A percentile compares a stretch with the other conserved stretches of the same genome.
Evolutionary conservation across 352 stramenopile species (phyloP).

Genomic region (Aphanomyces euteiches): DNA sequence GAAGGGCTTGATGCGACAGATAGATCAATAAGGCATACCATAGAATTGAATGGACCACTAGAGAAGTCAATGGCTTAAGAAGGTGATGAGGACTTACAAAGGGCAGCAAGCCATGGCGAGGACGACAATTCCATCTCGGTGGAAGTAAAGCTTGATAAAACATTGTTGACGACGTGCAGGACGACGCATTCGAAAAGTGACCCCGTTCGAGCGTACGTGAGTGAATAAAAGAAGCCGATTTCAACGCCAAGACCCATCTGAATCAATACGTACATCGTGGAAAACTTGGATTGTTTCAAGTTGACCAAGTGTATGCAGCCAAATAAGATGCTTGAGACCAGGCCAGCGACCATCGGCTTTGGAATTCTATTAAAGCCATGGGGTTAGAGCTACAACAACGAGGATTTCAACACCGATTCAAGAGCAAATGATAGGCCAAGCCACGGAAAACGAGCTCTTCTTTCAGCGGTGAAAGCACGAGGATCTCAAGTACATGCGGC

Average conservation of each 20-base stretch:
- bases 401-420: conserved; percentile 15
- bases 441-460: conserved; percentile 28
- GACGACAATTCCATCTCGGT: conserved; percentile 18
- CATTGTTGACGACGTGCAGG: conserved; percentile 28
- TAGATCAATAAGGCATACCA: background rate
- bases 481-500: conserved; percentile 18
- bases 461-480: conserved; percentile 27
- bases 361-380: background rate
- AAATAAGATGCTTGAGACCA: conserved; percentile 19
- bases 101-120: background rate
- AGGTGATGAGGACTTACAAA: background rate
- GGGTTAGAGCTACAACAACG: background rate
- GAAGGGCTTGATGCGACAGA: too few species aligned
- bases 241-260: conserved; percentile 23
- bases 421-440: conserved; percentile 16
- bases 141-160: conserved; percentile 29
- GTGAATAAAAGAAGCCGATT: conserved; percentile 23
- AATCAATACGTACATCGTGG: conserved; percentile 4
- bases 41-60: conserved; percentile 6
- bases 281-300: conserved; percentile 22
- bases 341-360: background rate
- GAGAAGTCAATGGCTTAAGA: background rate
- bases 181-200: conserved; percentile 5
- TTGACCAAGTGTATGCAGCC: conserved; percentile 29
- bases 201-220: conserved; percentile 8